Evolutionary conservation across 805 yeast species (phyloP).

Genomic region (Zygosaccharomyces rouxii): DNA sequence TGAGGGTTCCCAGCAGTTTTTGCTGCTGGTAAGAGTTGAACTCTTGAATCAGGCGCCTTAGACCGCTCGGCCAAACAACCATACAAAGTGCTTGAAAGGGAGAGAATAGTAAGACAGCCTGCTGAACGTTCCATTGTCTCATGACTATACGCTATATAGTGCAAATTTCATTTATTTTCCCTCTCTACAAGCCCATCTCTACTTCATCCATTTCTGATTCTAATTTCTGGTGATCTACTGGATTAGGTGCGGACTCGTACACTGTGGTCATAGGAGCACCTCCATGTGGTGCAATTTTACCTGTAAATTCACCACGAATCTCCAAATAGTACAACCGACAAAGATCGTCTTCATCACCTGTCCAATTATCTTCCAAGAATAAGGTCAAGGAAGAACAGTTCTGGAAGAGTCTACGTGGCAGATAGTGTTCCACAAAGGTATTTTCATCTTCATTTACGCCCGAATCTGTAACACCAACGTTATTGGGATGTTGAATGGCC

Average conservation of each 20-base stretch:
- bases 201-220: constrained; percentile 20
- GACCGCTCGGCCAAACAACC: constrained; percentile 35
- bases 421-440: constrained; percentile 72
- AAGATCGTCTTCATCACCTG: constrained; percentile 54
- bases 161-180: not conserved
- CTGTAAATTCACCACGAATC: constrained; percentile 64
- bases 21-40: constrained; percentile 20
- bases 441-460: constrained; percentile 42
- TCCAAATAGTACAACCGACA: constrained; percentile 67
- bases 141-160: not conserved
- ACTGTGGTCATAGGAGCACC: constrained; percentile 60
- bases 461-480: constrained; percentile 42
- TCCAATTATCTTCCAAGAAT: constrained; percentile 64
- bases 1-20: constrained; percentile 22
- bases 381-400: constrained; percentile 64
- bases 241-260: constrained; percentile 91
- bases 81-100: not conserved
- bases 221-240: constrained; percentile 68
- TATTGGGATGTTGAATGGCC: constrained; percentile 57
- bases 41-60: constrained; percentile 33
- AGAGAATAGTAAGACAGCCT: no score
- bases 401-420: constrained; percentile 71
- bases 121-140: not conserved
- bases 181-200: constrained; percentile 15
- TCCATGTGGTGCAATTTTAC: constrained; percentile 10